Evolutionary conservation across 441 rosid genomes (phyloP), one percentile per base, ranked within the genome.

Genomic region (Syzygium malaccense): DNA sequence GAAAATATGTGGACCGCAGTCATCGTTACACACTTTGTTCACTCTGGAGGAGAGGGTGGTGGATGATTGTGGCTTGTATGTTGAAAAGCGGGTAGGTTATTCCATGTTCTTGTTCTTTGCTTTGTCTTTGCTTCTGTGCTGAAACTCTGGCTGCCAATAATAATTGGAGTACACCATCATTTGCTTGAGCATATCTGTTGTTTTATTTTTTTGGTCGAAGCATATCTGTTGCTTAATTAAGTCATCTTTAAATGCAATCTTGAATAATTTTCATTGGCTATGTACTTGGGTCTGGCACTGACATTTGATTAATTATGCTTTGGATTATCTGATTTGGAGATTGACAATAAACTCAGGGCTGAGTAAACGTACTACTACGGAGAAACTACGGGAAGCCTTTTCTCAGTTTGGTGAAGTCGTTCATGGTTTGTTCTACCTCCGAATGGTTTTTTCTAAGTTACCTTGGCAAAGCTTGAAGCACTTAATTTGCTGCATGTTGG

Each of bases 301-400:
- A 49, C 14, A 14, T 32, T 23, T 85, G 48, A 32, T 57, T 85
- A 64, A 85, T 85, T 55, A 12, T 32, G 26, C 60, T 28, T 55
- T 57, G 25, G 48, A 8, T 55, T 19, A 32, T 55, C 41, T 54
- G 62, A 55, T 48, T 58, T 55, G 86, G 75, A 80, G 64, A 79
- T 88, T 26, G 41, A 49, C 68, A 55, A 49, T 84, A 51, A 85
- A 32, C 57, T 57, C 93, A 97, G 99, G 99, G 86, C 97, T 98
- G 87, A 96, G 94, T 88, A 98, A 96, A 90, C 93, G 97, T 51
- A 98, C 98, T 33, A 93, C 98, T 37, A 68, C 93, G 28, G 99
- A 96, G 91, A 92, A 91, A 28, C 95, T 97, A 9, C 89, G 87
- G 85, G 97, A 94, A 78, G 96, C 96, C 26, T 96, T 95, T 89